Percentiles rank a stretch among this genome's conserved stretches.
Conservation (phyloP, 2,329 filamentous ascomycete species). For the Cladophialophora chaetospira region DNA sequence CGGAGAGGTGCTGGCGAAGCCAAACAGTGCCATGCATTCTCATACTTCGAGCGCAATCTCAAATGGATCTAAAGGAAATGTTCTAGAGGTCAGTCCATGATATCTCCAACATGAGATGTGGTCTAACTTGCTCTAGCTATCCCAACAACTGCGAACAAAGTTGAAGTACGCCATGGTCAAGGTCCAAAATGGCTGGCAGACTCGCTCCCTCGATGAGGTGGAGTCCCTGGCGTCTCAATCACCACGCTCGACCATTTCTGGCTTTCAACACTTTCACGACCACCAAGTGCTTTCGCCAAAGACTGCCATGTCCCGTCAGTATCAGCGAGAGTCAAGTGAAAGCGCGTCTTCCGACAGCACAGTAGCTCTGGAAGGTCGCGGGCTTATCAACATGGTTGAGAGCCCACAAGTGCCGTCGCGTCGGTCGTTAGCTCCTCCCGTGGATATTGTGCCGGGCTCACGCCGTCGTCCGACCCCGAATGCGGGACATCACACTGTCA, state of each 20-base stretch:
- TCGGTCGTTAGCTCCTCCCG: constrained; percentile 45
- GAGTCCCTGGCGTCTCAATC: constrained; percentile 74
- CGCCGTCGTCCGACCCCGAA: constrained; percentile 45
- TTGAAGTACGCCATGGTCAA: constrained; percentile 94
- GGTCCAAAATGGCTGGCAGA: constrained; percentile 86
- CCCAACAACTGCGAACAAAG: constrained; percentile 76
- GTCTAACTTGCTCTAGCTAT: constrained; percentile 57
- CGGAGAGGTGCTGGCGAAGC: constrained; percentile 15
- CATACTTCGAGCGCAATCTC: constrained; percentile 25
- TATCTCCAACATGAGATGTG: neutral
- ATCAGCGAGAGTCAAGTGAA: constrained; percentile 30
- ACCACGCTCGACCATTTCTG: constrained; percentile 60
- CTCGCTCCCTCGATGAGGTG: constrained; percentile 73
- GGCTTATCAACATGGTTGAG: constrained; percentile 8
- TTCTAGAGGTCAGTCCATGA: constrained; percentile 23
- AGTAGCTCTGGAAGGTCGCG: constrained; percentile 21
- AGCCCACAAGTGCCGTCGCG: constrained; percentile 19
- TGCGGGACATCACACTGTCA: constrained; percentile 25
- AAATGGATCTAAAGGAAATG: constrained; percentile 23
- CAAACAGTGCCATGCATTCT: constrained; percentile 16
- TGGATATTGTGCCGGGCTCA: constrained; percentile 43
- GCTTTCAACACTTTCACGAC: constrained; percentile 55
- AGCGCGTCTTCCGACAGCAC: constrained; percentile 34
- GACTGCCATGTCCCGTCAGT: constrained; percentile 40
- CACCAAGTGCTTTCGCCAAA: constrained; percentile 54